Evolutionary conservation across 2,329 filamentous ascomycete genomes (phyloP).

Genomic region (Microdochium trichocladiopsis): DNA sequence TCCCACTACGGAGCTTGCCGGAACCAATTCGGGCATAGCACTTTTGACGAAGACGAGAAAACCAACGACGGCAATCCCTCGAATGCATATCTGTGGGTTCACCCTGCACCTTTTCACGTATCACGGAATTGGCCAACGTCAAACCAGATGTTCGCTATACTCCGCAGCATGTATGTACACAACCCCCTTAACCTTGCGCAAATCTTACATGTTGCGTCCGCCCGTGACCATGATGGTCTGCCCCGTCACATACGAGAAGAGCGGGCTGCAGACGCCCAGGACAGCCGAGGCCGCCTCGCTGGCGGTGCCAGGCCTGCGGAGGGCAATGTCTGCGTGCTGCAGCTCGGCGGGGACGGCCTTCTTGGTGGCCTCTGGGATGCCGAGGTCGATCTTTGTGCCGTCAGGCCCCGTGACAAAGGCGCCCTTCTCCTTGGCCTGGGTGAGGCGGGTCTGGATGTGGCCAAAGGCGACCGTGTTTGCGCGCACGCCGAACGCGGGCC

Average conservation of each 20-base stretch:
- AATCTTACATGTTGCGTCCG: slow-evolving; percentile 51
- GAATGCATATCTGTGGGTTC: too few relatives aligned
- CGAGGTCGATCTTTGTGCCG: slow-evolving; percentile 67
- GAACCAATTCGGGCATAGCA: too few relatives aligned
- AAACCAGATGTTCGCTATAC: too few relatives aligned
- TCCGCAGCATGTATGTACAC: too few relatives aligned
- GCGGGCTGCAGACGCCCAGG: slow-evolving; percentile 70
- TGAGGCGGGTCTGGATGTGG: slow-evolving; percentile 71
- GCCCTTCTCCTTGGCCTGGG: slow-evolving; percentile 77
- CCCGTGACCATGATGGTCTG: slow-evolving; percentile 86
- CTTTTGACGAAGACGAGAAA: too few relatives aligned
- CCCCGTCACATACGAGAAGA: slow-evolving; percentile 79
- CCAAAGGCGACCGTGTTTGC: slow-evolving; percentile 83
- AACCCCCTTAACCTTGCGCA: too few relatives aligned
- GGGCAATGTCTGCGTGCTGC: slow-evolving; percentile 63
- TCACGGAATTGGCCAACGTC: too few relatives aligned
- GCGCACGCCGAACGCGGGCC: slow-evolving; percentile 72
- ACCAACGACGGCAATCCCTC: too few relatives aligned
- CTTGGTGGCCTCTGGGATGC: slow-evolving; percentile 60
- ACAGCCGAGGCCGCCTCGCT: slow-evolving; percentile 75
- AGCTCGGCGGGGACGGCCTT: slow-evolving; percentile 27
- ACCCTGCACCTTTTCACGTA: too few relatives aligned
- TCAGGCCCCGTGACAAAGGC: slow-evolving; percentile 71
- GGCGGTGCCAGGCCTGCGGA: slow-evolving; percentile 68
- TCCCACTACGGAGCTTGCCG: too few relatives aligned